Evolutionary conservation across 352 stramenopile genomes (phyloP).

Genomic region (Pythium utonaiense): DNA sequence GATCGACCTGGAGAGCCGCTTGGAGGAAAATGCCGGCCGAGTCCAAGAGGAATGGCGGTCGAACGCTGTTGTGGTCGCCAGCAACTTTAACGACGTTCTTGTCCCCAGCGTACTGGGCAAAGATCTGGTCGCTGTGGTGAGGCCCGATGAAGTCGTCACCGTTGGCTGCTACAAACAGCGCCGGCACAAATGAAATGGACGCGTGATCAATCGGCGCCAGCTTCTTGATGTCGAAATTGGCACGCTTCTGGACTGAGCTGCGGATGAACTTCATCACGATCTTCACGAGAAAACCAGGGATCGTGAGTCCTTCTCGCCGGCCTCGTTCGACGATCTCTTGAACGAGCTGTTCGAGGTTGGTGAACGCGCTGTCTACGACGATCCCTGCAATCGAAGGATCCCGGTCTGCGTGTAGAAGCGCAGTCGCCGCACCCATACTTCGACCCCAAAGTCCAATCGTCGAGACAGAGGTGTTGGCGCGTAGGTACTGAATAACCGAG

Average conservation of each 20-base stretch:
- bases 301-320: conserved; percentile 89
- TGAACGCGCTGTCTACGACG: conserved; percentile 97
- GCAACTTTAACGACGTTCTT: conserved; percentile 98
- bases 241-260: conserved; percentile 90
- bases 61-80: conserved; percentile 96
- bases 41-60: conserved; percentile 95
- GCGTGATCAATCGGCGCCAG: conserved; percentile 86
- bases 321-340: conserved; percentile 97
- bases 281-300: conserved; percentile 89
- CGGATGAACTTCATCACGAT: conserved; percentile 91
- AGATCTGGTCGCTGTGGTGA: conserved; percentile 83
- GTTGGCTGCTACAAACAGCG: conserved; percentile 94
- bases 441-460: conserved; percentile 96
- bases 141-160: conserved; percentile 95
- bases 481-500: conserved; percentile 93
- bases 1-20: conserved; percentile 83
- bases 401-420: conserved; percentile 95
- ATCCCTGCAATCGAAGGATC: conserved; percentile 97
- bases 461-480: conserved; percentile 86
- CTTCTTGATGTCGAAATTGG: conserved; percentile 80
- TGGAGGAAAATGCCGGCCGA: conserved; percentile 96
- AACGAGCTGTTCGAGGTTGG: conserved; percentile 92
- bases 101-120: conserved; percentile 93
- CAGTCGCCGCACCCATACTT: conserved; percentile 97
- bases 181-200: conserved; percentile 94